Evolutionary conservation across 805 yeast genomes (phyloP).

Genomic region (Cyberlindnera mississippiensis): DNA sequence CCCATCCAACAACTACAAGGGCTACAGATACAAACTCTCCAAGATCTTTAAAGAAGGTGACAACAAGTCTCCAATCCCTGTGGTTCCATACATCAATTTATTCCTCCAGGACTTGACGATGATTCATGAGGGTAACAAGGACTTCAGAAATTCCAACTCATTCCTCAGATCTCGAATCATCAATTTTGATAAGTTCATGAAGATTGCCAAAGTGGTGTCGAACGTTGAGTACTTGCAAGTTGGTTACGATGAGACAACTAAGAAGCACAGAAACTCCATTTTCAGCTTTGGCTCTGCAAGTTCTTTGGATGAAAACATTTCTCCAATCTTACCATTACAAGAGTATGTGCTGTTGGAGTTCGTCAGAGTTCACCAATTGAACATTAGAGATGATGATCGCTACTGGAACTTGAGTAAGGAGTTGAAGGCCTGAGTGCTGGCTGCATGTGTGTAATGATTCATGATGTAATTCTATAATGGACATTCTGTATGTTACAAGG

Average conservation of each 20-base stretch:
- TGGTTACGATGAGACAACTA: constrained; percentile 38
- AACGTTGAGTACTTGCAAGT: constrained; percentile 68
- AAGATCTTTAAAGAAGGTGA: constrained; percentile 46
- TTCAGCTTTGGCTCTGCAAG: constrained; percentile 22
- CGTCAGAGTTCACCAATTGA: constrained; percentile 64
- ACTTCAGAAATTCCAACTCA: constrained; percentile 54
- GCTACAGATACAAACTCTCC: constrained; percentile 60
- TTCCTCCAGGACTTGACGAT: constrained; percentile 78
- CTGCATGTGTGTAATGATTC: not conserved
- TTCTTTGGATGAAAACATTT: constrained; percentile 26
- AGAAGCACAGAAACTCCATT: constrained; percentile 25
- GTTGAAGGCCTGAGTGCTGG: constrained; percentile 8
- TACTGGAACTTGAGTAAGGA: constrained; percentile 67
- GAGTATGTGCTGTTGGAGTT: constrained; percentile 61
- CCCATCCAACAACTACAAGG: constrained; percentile 68
- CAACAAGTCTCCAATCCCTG: constrained; percentile 43
- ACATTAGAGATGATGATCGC: constrained; percentile 58
- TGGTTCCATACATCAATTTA: constrained; percentile 72
- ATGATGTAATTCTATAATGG: not conserved
- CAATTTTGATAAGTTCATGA: constrained; percentile 70
- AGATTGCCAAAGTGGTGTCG: constrained; percentile 60
- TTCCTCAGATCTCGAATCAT: constrained; percentile 47
- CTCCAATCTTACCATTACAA: constrained; percentile 34
- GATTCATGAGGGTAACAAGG: constrained; percentile 78
- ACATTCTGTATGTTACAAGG: too few relatives aligned